phyloP scores from a whole-genome alignment of 2,329 filamentous ascomycete genomes.

The Byssoonygena ceratinophila region DNA sequence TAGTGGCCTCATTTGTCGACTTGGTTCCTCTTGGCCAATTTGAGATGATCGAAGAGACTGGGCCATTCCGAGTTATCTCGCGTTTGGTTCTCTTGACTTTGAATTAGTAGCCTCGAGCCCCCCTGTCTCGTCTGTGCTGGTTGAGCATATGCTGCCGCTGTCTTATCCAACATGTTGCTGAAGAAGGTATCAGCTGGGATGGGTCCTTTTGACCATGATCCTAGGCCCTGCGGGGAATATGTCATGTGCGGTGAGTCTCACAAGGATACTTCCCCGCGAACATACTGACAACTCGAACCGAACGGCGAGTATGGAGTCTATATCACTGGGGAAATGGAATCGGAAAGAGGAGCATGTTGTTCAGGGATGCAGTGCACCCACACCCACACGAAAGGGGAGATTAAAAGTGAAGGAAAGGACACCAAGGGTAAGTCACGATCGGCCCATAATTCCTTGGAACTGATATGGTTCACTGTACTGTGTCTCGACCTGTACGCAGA shows the following conservation, averaged over 20 bases:
- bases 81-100: background rate
- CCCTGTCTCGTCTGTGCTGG: slow-evolving; percentile 1
- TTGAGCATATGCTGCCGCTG: background rate
- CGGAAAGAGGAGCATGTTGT: background rate
- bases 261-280: slow-evolving; percentile 4
- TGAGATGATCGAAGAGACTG: background rate
- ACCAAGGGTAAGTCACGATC: background rate
- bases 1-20: background rate
- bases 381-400: background rate
- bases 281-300: slow-evolving; percentile 8
- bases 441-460: background rate
- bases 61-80: background rate
- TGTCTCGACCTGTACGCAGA: no score
- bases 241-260: slow-evolving; percentile 7
- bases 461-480: background rate
- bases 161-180: background rate
- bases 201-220: slow-evolving; percentile 1
- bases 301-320: background rate
- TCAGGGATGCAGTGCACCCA: slow-evolving; percentile 1
- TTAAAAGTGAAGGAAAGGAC: background rate
- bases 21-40: background rate
- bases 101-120: background rate
- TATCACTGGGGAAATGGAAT: background rate
- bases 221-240: slow-evolving; percentile 4
- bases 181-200: slow-evolving; percentile 4